Base-by-base conservation (phyloP, 1,139 yeast genomes). In the Geotrichum aggregatum region DNA sequence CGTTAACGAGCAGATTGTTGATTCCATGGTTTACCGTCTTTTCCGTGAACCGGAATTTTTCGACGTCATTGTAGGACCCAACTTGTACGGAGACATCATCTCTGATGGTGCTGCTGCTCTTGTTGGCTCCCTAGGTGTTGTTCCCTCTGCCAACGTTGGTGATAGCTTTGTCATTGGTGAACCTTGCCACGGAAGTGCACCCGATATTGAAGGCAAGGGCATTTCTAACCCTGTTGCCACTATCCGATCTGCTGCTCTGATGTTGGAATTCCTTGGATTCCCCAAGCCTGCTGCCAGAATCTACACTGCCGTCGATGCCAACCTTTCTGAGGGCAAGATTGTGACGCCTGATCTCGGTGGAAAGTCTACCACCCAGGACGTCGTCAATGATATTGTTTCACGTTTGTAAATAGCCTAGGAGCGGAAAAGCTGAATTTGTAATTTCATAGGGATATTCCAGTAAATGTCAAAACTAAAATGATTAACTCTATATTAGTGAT, bases 41-140 rank as follows among this genome's bases (percentile, higher is more conserved):
- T 92, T 92, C 82, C 83, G 97, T 72, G 97, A 92, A 72, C 98
- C 98, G 50, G 91, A 89, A 67, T 83, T 86, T 68, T 92, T 92
- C 65, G 98, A 92, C 67, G 98, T 94, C 55, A 94, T 92, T 40
- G 98, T 92, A 52, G 98, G 98, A 57, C 98, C 98, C 65, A 92
- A 94, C 78, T 78, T 92, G 69, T 92, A 92, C 71, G 98, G 98
- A 69, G 98, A 92, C 71, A 89, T 92, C 63, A 77, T 94, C 63
- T 86, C 96, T 62, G 98, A 92, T 68, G 98, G 98, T 71, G 98
- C 98, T 54, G 98, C 98, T 63, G 98, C 98, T 26, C 79, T 92
- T 57, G 98, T 92, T 44, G 98, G 98, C 49, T 92, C 98, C 31
- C 80, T 92, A 59, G 98, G 98, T 67, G 96, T 92, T 55, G 98